Base-by-base conservation (phyloP, 768 basidiomycete species). In the Lactarius sp. region DNA sequence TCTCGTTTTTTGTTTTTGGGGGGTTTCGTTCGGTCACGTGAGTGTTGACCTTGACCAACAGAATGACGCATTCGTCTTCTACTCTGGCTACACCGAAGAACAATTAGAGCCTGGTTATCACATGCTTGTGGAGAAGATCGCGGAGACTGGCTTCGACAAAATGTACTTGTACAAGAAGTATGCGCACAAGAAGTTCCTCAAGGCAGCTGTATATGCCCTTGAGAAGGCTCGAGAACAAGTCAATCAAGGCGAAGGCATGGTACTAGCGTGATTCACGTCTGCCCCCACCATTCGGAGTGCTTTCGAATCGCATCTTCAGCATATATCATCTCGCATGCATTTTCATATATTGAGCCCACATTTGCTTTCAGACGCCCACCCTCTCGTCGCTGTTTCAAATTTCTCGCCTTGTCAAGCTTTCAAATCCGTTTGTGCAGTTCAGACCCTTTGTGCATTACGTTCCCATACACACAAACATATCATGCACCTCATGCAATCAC, bases 151-250 rank as follows among this genome's bases (percentile, higher is more conserved):
- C 68, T 98, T 98, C 75, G 79, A 84, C n/a, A 80, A 84, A 55
- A 85, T 88, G 69, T 93, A 94, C 75, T 88, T 94, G 44, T 95
- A 85, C 84, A 90, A 90, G 80, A 98, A 99, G 79, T 99, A 98
- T 75, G 86, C 93, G 51, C 84, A 91, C 81, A 97, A 95, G 86
- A 95, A 94, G 76, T 98, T 97, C 83, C 85, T 98, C 73, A 93
- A 96, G 76, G 96, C 90, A 36, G 87, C 88, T 20, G 74, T 83
- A 44, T 92, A 85, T 71, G 90, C 90, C 49, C 80, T 89, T 71
- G 82, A 88, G 60, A 90, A 87, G 87, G 87, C 88, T 50, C 83
- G 78, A 69, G 75, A 73, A 46, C 80, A 67, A 51, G 31, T 61
- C 34, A 34, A 51, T 53, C 68, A 60, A 22, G 62, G 54, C 50